Base-by-base conservation (phyloP, 331 rosid species). In the Malus hybrid region DNA sequence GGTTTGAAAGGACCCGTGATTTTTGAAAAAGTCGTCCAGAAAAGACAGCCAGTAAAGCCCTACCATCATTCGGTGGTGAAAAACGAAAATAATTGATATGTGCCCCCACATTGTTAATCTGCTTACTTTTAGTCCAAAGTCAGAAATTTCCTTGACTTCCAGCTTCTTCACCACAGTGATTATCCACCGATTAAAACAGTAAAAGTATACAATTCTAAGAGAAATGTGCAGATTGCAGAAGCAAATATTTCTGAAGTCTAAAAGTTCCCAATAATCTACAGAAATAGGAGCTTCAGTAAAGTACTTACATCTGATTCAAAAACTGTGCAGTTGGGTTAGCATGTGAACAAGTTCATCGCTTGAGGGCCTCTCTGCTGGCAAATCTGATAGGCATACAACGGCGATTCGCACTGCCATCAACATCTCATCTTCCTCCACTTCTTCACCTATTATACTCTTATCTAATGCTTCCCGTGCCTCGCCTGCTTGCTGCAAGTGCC, bases 381-480 rank as follows among this genome's bases (percentile, higher is more conserved):
- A 77, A 78, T 92, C 97, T 28, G 99, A 94, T 16, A 94, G 78
- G 85, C 99, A 94, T 5, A 90, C 99, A 5, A 96, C 92, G 22
- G 97, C 97, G 46, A 94, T 93, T 78, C 96, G 86, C 78, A 94
- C 86, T 14, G 97, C 99, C 99, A 94, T 94, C 67, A 94, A 72
- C 97, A 94, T 94, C 84, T 94, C 99, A 64, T 94, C 97, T 85
- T 94, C 99, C 72, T 94, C 97, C 4, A 93, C 97, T 85, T 92
- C 97, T 84, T 85, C 95, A 7, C 92, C 95, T 19, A 85, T 83
- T 72, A 94, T 79, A 76, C 91, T 80, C 91, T 87, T 92, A 78
- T 92, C 97, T 2, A 94, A 81, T 1, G 97, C 97, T 74, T 94
- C 97, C 16, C 86, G 79, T 16, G 85, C 90, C 63, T 94, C 97